Conservation (phyloP, 108 stramenopile species). For the Aureococcus anophagefferens region DNA sequence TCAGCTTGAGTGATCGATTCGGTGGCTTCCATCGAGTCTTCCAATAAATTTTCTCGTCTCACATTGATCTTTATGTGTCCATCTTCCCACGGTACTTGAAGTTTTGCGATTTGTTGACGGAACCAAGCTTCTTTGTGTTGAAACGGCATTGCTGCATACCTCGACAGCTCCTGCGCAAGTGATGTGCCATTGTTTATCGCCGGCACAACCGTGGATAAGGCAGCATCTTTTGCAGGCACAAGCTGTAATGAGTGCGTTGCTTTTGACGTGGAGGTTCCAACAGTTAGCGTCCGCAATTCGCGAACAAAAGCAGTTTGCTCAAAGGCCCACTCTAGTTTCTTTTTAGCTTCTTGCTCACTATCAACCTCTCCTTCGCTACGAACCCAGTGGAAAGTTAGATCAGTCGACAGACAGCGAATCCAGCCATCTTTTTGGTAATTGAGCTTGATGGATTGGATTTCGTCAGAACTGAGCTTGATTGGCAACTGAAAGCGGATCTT, state of each 20-base stretch:
- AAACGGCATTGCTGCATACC: conserved; percentile 27
- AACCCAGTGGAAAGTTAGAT: conserved; percentile 84
- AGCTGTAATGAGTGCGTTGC: background rate
- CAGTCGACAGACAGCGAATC: conserved; percentile 64
- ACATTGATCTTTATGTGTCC: conserved; percentile 72
- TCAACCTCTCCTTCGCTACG: conserved; percentile 56
- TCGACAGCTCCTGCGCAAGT: background rate
- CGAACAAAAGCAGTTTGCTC: background rate
- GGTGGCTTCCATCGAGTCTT: conserved; percentile 64
- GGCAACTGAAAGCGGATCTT: conserved; percentile 79
- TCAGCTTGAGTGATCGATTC: conserved; percentile 70
- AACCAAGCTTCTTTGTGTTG: conserved; percentile 75
- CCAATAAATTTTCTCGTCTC: conserved; percentile 52
- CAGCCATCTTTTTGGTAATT: conserved; percentile 68
- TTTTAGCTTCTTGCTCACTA: conserved; percentile 16
- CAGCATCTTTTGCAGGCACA: background rate
- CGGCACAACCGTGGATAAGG: conserved; percentile 1
- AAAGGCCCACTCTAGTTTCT: conserved; percentile 3
- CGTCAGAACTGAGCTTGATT: conserved; percentile 25
- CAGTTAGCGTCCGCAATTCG: background rate
- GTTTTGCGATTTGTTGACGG: conserved; percentile 52
- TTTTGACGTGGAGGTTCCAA: background rate
- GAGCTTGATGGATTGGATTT: conserved; percentile 41
- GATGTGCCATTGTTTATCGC: conserved; percentile 5
- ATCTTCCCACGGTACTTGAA: conserved; percentile 64